A percentile compares a stretch with the other conserved stretches of the same genome.
Conservation (phyloP, 345 rosid species). For the Gossypium mustelinum region DNA sequence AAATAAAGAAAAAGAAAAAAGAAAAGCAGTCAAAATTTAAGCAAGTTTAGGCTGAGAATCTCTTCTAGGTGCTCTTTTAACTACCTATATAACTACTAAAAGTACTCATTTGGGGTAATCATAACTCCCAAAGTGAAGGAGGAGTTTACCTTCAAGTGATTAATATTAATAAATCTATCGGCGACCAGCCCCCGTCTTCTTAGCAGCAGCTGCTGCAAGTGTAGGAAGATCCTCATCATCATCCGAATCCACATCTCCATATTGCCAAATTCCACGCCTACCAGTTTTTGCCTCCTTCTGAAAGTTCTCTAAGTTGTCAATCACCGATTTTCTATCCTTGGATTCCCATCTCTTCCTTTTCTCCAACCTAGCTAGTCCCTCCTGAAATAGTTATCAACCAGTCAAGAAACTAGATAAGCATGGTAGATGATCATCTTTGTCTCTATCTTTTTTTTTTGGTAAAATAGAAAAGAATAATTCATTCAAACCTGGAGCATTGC, state of each 20-base stretch:
- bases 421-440: not conserved
- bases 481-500: slow-evolving; percentile 74
- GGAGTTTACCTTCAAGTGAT: not conserved
- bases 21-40: not conserved
- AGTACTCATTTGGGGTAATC: not conserved
- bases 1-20: not conserved
- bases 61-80: not conserved
- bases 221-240: slow-evolving; percentile 91
- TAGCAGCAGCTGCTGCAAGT: slow-evolving; percentile 19
- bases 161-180: slow-evolving; percentile 34
- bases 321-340: slow-evolving; percentile 58
- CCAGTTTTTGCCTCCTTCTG: slow-evolving; percentile 75
- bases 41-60: not conserved
- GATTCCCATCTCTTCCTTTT: slow-evolving; percentile 78
- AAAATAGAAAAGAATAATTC: not conserved
- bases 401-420: not conserved
- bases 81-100: slow-evolving; percentile 22
- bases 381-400: slow-evolving; percentile 40
- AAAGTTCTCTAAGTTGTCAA: slow-evolving; percentile 70
- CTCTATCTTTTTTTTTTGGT: not conserved
- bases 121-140: slow-evolving; percentile 6
- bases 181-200: slow-evolving; percentile 57
- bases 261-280: slow-evolving; percentile 83
- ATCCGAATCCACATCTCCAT: slow-evolving; percentile 89
- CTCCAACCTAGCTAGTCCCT: slow-evolving; percentile 90